phyloP scores from a whole-genome alignment of 441 rosid species.

The Gossypium aridum region DNA sequence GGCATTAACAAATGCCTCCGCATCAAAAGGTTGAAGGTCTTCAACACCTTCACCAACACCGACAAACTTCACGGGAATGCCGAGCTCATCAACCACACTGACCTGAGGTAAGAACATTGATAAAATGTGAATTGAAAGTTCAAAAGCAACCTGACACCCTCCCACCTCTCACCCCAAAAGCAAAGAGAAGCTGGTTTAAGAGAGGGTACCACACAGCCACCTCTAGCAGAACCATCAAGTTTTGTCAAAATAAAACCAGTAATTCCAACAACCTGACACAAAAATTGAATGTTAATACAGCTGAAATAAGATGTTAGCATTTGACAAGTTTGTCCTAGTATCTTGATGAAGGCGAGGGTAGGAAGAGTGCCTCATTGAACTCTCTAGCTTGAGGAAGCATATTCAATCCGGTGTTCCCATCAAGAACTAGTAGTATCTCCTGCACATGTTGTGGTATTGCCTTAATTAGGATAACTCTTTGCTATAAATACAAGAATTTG shows the following conservation, averaged over 20 bases:
- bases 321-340: not conserved
- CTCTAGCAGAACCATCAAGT: conserved; percentile 94
- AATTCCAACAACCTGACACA: conserved; percentile 68
- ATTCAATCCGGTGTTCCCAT: conserved; percentile 89
- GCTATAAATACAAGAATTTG: not conserved
- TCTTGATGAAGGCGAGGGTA: conserved; percentile 3
- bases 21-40: conserved; percentile 95
- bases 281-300: conserved; percentile 4
- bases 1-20: conserved; percentile 80
- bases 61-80: conserved; percentile 89
- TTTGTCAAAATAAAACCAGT: conserved; percentile 91
- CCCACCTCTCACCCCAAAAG: not conserved
- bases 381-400: conserved; percentile 98
- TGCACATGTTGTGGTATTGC: conserved; percentile 26
- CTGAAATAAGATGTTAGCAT: not conserved
- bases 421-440: conserved; percentile 86
- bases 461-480: conserved; percentile 11
- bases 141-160: not conserved
- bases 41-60: conserved; percentile 93
- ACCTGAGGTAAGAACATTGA: conserved; percentile 36
- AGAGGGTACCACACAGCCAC: conserved; percentile 84
- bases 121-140: not conserved
- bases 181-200: not conserved
- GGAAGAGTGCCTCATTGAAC: conserved; percentile 61
- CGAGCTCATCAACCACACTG: conserved; percentile 90